A percentile compares a stretch with the other conserved stretches of the same genome.
Conservation (phyloP, 2,329 filamentous ascomycete genomes). For the Pseudocercospora cruenta region DNA sequence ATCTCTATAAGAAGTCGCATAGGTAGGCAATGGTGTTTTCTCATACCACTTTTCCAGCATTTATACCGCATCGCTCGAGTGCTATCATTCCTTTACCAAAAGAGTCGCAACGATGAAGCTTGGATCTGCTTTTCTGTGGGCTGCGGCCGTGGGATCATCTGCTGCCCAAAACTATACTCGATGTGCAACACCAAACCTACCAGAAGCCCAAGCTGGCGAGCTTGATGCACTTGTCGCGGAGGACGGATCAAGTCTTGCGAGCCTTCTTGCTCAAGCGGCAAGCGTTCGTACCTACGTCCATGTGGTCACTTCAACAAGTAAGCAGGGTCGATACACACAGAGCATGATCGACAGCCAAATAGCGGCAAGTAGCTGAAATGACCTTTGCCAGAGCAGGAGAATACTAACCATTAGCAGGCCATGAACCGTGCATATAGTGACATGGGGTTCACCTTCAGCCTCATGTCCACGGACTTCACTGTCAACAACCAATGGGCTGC, state of each 20-base stretch:
- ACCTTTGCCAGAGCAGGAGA: not conserved
- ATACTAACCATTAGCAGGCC: not conserved
- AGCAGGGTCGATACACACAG: conserved; percentile 20
- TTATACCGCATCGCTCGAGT: not conserved
- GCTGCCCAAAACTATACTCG: not conserved
- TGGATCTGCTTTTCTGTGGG: not conserved
- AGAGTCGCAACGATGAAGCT: not conserved
- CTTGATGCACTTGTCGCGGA: conserved; percentile 4
- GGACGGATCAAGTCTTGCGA: not conserved
- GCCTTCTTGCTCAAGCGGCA: not conserved
- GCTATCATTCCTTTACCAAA: not conserved
- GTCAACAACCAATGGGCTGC: conserved; percentile 57
- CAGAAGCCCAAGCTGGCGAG: not conserved
- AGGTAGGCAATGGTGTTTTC: not conserved
- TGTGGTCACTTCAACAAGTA: conserved; percentile 41
- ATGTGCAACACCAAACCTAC: not conserved
- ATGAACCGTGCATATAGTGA: conserved; percentile 41
- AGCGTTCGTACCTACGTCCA: conserved; percentile 41
- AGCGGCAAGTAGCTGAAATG: not conserved
- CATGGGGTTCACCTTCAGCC: conserved; percentile 45
- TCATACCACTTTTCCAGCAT: not conserved
- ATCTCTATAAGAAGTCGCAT: too few species aligned
- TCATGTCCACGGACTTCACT: conserved; percentile 51
- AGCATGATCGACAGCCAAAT: conserved; percentile 19
- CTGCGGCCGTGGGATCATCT: not conserved